phyloP scores from a whole-genome alignment of 331 rosid species.

The Quercus lobata region DNA sequence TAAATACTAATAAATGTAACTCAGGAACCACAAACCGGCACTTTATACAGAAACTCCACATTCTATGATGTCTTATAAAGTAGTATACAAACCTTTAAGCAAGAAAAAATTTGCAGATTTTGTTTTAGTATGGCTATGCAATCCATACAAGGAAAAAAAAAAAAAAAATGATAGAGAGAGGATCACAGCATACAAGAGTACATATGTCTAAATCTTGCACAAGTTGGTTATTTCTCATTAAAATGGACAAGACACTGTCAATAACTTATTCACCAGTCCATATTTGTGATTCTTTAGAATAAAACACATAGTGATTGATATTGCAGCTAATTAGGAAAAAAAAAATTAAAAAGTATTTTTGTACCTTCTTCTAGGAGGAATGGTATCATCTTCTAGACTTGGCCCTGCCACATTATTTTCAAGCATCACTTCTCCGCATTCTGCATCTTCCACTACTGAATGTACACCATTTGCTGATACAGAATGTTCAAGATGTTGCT shows the following conservation, averaged over 20 bases:
- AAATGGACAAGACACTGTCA: not conserved
- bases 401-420: conserved; percentile 21
- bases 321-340: not conserved
- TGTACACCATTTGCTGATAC: conserved; percentile 26
- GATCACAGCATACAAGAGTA: not conserved
- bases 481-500: conserved; percentile 24
- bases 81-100: too few relatives aligned
- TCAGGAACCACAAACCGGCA: not conserved
- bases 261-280: not conserved
- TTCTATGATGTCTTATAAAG: not conserved
- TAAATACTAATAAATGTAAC: not conserved
- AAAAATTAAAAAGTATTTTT: not conserved
- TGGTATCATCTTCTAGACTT: conserved; percentile 37
- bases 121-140: not conserved
- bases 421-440: conserved; percentile 25
- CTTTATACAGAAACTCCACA: not conserved
- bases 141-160: not conserved
- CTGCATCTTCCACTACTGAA: conserved; percentile 27
- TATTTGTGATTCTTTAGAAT: not conserved
- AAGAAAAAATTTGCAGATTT: not conserved
- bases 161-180: fast-evolving
- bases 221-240: not conserved
- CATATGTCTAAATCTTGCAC: not conserved
- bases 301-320: not conserved
- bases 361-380: conserved; percentile 63